Evolutionary conservation across 208 protist genomes (phyloP).

Genomic region (Sergeia podlipaevii): DNA sequence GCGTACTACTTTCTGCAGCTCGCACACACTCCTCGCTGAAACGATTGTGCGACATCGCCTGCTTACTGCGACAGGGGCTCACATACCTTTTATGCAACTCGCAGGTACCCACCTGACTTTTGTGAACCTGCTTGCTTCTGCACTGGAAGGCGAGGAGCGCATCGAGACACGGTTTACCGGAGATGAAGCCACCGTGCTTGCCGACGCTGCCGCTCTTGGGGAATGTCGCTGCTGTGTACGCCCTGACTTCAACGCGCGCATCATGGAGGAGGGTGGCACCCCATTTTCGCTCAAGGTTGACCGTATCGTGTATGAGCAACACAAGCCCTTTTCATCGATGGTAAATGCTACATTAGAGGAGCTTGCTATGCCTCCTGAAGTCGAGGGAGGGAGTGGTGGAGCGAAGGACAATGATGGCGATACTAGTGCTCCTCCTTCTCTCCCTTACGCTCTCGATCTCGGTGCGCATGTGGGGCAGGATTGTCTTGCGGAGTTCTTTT

Average conservation of each 20-base stretch:
- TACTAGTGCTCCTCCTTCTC: not conserved
- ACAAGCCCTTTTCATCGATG: constrained; percentile 45
- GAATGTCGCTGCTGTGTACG: constrained; percentile 65
- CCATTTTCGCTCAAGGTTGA: constrained; percentile 30
- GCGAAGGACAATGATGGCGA: not conserved
- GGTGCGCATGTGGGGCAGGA: not conserved
- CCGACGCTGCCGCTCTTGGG: constrained; percentile 64
- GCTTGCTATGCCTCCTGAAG: constrained; percentile 14
- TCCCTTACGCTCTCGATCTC: constrained; percentile 16
- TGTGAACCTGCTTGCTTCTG: constrained; percentile 56
- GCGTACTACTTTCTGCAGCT: constrained; percentile 51
- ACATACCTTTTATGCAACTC: constrained; percentile 42
- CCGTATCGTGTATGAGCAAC: constrained; percentile 49
- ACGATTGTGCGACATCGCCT: constrained; percentile 57
- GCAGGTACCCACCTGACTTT: constrained; percentile 67
- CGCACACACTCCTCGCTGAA: constrained; percentile 38
- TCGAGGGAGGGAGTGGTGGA: not conserved
- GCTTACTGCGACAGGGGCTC: constrained; percentile 17
- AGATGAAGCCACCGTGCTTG: constrained; percentile 50
- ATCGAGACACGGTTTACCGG: constrained; percentile 47
- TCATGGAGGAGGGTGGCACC: constrained; percentile 9
- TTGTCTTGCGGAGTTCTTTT: constrained; percentile 32
- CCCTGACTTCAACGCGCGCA: constrained; percentile 25
- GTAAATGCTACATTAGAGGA: constrained; percentile 37
- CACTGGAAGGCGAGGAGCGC: constrained; percentile 68